These are phyloP conservation scores for Colletotrichum incanum DNA, from an alignment of 2,329 filamentous ascomycete species.

Conservation along the genomic window DNA sequence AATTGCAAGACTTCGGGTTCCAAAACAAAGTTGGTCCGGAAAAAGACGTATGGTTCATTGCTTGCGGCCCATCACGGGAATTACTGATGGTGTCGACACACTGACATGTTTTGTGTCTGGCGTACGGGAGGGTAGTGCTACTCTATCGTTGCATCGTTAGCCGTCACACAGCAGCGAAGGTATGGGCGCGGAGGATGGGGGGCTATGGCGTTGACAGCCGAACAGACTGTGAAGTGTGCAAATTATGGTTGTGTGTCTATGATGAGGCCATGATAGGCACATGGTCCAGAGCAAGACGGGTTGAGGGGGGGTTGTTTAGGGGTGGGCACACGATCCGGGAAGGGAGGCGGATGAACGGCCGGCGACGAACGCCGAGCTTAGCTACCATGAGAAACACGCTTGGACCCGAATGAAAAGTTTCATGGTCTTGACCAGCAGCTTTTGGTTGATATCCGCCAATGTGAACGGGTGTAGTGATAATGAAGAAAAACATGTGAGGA, in stretches of 20 bases:
- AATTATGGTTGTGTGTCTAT: conserved; percentile 10
- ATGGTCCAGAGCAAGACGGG: conserved; percentile 20
- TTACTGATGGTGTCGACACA: conserved; percentile 12
- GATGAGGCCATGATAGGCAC: conserved; percentile 8
- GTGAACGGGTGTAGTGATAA: neutral
- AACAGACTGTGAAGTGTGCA: conserved; percentile 13
- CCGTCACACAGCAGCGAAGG: conserved; percentile 23
- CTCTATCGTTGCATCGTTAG: conserved; percentile 25
- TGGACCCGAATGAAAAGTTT: conserved; percentile 29
- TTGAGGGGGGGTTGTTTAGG: conserved; percentile 6
- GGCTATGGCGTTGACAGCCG: neutral
- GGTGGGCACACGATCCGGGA: conserved; percentile 11
- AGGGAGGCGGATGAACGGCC: conserved; percentile 30
- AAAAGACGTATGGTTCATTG: conserved; percentile 30
- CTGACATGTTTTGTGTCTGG: conserved; percentile 26
- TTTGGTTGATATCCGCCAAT: neutral
- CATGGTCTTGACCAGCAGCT: neutral
- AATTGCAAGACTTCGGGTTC: conserved; percentile 37
- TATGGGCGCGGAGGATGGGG: neutral
- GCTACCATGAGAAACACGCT: conserved; percentile 32
- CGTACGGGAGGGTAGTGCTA: conserved; percentile 15
- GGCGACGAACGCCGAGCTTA: conserved; percentile 27
- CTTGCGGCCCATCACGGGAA: conserved; percentile 27
- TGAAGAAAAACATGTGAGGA: neutral
- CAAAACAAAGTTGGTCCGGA: conserved; percentile 27